Evolutionary conservation across 2,329 filamentous ascomycete genomes (phyloP).

Genomic region (Podosphaera leucotricha): DNA sequence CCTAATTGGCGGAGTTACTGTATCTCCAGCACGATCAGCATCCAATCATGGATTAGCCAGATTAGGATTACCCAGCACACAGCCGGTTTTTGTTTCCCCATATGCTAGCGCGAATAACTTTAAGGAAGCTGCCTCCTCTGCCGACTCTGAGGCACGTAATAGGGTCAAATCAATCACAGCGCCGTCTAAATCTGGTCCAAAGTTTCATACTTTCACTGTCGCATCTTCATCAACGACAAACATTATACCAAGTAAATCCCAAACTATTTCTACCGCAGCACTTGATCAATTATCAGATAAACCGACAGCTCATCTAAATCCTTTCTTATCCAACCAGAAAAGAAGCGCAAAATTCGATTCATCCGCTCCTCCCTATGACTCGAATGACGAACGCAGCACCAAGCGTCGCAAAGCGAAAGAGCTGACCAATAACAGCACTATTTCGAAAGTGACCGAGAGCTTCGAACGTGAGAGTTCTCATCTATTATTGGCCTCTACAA

Average conservation of each 20-base stretch:
- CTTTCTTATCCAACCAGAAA: neutral
- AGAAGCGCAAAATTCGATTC: neutral
- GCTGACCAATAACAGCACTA: constrained; percentile 6
- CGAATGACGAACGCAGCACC: constrained; percentile 6
- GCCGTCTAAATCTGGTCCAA: constrained; percentile 9
- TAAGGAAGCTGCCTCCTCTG: constrained; percentile 7
- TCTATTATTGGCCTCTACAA: neutral
- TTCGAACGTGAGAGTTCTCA: constrained; percentile 9
- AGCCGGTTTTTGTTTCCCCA: constrained; percentile 5
- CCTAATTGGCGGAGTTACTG: constrained; percentile 5
- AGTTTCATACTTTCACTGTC: constrained; percentile 3
- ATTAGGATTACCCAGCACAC: constrained; percentile 2
- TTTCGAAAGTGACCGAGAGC: constrained; percentile 7
- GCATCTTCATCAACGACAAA: constrained; percentile 4
- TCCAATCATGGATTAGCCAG: constrained; percentile 3
- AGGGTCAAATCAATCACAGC: constrained; percentile 10
- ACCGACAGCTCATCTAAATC: neutral
- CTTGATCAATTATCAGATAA: neutral
- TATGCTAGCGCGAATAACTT: constrained; percentile 10
- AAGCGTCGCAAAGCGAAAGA: constrained; percentile 13
- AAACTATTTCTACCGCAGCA: neutral
- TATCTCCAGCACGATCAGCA: constrained; percentile 1
- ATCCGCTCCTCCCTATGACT: constrained; percentile 4
- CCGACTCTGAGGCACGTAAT: constrained; percentile 10
- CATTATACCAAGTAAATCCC: neutral